A percentile compares a stretch with the other conserved stretches of the same genome.
These are phyloP conservation scores for Globisporangium emineosum DNA, from an alignment of 352 stramenopile genomes.

Conservation along the genomic window DNA sequence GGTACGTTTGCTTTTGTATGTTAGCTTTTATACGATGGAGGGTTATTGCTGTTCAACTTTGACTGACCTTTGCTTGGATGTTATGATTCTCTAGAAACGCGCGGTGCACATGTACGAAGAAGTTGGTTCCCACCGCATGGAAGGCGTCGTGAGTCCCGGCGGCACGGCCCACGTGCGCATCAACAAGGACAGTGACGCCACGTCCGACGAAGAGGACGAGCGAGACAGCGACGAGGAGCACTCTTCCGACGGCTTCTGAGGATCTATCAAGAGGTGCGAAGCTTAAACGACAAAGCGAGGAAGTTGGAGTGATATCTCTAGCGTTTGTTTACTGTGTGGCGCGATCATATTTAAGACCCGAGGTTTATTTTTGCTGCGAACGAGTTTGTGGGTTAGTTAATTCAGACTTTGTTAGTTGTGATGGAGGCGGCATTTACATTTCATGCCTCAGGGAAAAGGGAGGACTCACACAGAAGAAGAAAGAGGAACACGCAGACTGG, in stretches of 20 bases:
- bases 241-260: conserved; percentile 21
- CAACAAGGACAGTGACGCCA: conserved; percentile 40
- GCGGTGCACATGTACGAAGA: conserved; percentile 47
- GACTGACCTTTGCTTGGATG: conserved; percentile 10
- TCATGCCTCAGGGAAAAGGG: neutral
- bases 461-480: neutral
- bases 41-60: too few relatives aligned
- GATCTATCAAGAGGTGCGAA: neutral
- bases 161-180: conserved; percentile 62
- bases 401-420: conserved; percentile 4
- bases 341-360: neutral
- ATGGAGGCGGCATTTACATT: neutral
- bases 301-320: neutral
- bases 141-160: conserved; percentile 54
- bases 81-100: conserved; percentile 31
- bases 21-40: neutral
- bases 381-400: neutral
- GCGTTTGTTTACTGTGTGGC: neutral
- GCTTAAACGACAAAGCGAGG: neutral
- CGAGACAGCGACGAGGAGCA: conserved; percentile 28
- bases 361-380: neutral
- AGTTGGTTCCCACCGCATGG: conserved; percentile 40
- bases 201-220: conserved; percentile 35
- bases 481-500: neutral
- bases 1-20: conserved; percentile 19